phyloP scores from a whole-genome alignment of 768 basidiomycete genomes.

The Vararia minispora region DNA sequence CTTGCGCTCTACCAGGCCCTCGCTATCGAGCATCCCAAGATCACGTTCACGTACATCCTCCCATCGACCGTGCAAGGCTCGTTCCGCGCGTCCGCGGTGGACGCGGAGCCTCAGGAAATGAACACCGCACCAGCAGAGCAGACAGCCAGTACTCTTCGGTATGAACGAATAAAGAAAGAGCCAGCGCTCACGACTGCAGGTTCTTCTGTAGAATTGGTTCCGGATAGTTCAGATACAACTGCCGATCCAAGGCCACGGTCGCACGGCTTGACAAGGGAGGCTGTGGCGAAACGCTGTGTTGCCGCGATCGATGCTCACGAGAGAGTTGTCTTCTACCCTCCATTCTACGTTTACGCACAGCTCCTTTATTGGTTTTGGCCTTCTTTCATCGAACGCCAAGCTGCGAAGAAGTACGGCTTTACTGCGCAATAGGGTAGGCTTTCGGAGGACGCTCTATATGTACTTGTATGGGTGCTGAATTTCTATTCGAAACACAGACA shows the following conservation, averaged over 20 bases:
- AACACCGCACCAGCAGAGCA: no score
- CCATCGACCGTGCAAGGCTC: constrained; percentile 66
- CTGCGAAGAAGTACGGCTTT: constrained; percentile 58
- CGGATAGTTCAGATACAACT: constrained; percentile 17
- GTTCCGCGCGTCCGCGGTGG: constrained; percentile 74
- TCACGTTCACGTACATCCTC: constrained; percentile 50
- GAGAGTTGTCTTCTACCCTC: constrained; percentile 50
- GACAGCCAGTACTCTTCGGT: no score
- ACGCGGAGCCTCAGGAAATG: constrained; percentile 33
- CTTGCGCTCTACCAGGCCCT: constrained; percentile 69
- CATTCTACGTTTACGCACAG: constrained; percentile 33
- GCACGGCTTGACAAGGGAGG: constrained; percentile 44
- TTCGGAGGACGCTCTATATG: no score
- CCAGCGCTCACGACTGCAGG: no score
- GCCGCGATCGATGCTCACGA: constrained; percentile 46
- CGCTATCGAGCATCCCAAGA: constrained; percentile 65
- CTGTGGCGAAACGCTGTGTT: constrained; percentile 51
- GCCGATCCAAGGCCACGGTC: constrained; percentile 47
- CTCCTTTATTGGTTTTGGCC: constrained; percentile 59
- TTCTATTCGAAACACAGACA: no score
- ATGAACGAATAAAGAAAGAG: no score
- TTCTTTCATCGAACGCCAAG: constrained; percentile 41
- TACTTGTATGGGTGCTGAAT: no score
- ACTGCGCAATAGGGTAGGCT: no score
- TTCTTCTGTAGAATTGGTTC: no score